These are phyloP conservation scores for Myxozyma melibiosi DNA, from an alignment of 805 yeast species.

Conservation along the genomic window DNA sequence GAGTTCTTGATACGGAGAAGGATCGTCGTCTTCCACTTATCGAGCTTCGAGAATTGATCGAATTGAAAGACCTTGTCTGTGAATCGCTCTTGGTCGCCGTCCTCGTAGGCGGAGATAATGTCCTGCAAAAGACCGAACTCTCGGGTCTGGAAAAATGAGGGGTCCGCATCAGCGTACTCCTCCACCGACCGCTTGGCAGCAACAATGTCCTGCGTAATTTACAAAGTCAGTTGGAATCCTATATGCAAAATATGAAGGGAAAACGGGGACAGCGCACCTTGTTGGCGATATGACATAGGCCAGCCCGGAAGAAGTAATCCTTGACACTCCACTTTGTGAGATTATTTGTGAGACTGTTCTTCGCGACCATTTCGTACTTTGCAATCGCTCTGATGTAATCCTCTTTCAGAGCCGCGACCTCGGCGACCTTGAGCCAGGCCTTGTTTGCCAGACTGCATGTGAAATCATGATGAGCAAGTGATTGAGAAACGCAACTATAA, in stretches of 20 bases:
- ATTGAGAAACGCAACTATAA: no score
- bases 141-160: slow-evolving; percentile 65
- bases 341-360: slow-evolving; percentile 70
- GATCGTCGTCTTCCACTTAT: slow-evolving; percentile 85
- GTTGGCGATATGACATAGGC: slow-evolving; percentile 78
- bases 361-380: slow-evolving; percentile 75
- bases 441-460: slow-evolving; percentile 63
- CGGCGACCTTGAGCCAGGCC: slow-evolving; percentile 87
- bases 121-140: slow-evolving; percentile 70
- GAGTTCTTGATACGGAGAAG: slow-evolving; percentile 77
- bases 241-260: no score
- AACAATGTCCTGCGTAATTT: slow-evolving; percentile 58
- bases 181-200: slow-evolving; percentile 77
- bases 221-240: background rate
- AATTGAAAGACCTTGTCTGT: slow-evolving; percentile 75
- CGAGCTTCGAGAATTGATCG: slow-evolving; percentile 86
- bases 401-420: slow-evolving; percentile 75
- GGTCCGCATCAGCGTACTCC: slow-evolving; percentile 69
- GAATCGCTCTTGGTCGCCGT: slow-evolving; percentile 76
- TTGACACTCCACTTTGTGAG: slow-evolving; percentile 88
- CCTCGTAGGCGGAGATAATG: slow-evolving; percentile 70
- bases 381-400: slow-evolving; percentile 75
- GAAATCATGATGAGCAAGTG: background rate
- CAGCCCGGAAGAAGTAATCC: slow-evolving; percentile 84
- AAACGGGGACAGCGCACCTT: slow-evolving; percentile 39